Evolutionary conservation across 352 stramenopile genomes (phyloP), one percentile per base, ranked within the genome.

Genomic region (Phytophthora pseudosyringae): DNA sequence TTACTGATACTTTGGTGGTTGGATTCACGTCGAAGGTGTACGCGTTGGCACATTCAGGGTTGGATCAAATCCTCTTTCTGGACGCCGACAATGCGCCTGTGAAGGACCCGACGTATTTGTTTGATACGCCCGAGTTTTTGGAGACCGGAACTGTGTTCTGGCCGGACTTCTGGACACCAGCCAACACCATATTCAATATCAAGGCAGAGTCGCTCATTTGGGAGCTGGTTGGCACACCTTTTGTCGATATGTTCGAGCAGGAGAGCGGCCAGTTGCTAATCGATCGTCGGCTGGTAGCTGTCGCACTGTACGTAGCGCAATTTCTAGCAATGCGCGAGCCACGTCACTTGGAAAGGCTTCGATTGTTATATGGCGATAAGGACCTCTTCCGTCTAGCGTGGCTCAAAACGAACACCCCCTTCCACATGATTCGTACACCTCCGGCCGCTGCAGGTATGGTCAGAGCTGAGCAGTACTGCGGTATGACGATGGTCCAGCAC

Each of bases 211-310:
- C 58, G 8, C 73, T 67, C n/a, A 50, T 94, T 25, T 94, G 86
- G 84, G 55, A 83, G 15, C 33, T 91, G 44, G 67, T 93, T n/a
- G 82, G 86, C 38, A 90, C 89, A 51, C 77, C 80, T 25, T 94
- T 91, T 61, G 72, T 86, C 38, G 80, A 94, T 58, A 94, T 94
- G 86, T 92, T 88, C 58, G 86, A 94, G 64, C 83, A 92, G 55
- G 86, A 94, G 41, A 89, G 76, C n/a, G 86, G 83, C 0, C 86
- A 94, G 38, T 48, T 93, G 13, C 52, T 94, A 4, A 73, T 94
- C 31, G 78, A 94, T 48, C 69, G 75, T 44, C 49, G 53, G 15
- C 72, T 57, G 2, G 44, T 49, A 3, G 43, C 43, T 1, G 50
- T 71, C 15, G 64, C 64, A 15, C 15, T 67, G 4, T 58, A 71